phyloP scores from a whole-genome alignment of 1,284 basidiomycete genomes.

The Neonothopanus nambi region DNA sequence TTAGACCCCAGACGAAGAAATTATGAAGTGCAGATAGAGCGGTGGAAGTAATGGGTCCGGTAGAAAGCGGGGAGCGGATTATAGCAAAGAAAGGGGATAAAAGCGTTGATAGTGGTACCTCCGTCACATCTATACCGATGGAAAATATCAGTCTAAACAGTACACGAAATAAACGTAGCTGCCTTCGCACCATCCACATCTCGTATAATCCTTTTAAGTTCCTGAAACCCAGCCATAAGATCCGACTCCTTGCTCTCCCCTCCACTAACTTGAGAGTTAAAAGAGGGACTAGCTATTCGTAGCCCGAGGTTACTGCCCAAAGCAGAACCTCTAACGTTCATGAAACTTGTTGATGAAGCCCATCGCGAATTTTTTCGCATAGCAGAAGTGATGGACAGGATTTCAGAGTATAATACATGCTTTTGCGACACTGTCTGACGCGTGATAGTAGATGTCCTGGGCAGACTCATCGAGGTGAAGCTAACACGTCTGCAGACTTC shows the following conservation, averaged over 20 bases:
- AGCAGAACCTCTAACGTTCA: conserved; percentile 60
- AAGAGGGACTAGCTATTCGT: conserved; percentile 52
- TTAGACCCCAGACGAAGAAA: conserved; percentile 80
- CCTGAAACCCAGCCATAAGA: conserved; percentile 88
- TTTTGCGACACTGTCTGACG: conserved; percentile 51
- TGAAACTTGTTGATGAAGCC: conserved; percentile 70
- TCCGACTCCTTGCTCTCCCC: conserved; percentile 67
- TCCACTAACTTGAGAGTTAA: conserved; percentile 38
- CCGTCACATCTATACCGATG: conserved; percentile 52
- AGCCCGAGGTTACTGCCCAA: conserved; percentile 75
- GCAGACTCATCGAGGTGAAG: conserved; percentile 9
- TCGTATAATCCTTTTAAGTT: conserved; percentile 76
- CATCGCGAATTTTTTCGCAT: conserved; percentile 98
- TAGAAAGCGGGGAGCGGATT: conserved; percentile 89
- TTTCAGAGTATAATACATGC: conserved; percentile 86
- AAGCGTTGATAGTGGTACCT: conserved; percentile 57
- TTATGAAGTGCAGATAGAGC: conserved; percentile 87
- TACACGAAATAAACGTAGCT: conserved; percentile 1
- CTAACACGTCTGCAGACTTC: conserved; percentile 5
- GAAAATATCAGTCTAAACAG: conserved; percentile 18
- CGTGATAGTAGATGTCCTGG: conserved; percentile 13
- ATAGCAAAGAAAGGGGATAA: conserved; percentile 92
- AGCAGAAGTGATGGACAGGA: conserved; percentile 89
- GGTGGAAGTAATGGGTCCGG: conserved; percentile 91
- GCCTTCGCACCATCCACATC: conserved; percentile 69